phyloP scores from a whole-genome alignment of 176 grass and related monocot genomes.

The Oryza glumipatula region DNA sequence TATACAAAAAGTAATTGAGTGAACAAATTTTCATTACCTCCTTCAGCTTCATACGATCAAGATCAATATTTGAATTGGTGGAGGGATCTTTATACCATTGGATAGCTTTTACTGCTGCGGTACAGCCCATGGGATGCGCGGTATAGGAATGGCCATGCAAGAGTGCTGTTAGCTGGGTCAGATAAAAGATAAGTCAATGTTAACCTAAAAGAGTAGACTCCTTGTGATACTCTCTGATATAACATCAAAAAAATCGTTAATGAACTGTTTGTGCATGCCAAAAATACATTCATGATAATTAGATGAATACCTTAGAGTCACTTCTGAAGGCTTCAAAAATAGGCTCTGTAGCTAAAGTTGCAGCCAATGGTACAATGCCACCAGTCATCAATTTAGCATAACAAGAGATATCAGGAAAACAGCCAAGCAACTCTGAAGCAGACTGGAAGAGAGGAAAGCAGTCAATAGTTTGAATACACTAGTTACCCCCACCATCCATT shows the following conservation, averaged over 20 bases:
- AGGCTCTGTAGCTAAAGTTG: constrained; percentile 76
- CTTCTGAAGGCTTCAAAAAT: constrained; percentile 84
- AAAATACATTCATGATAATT: constrained; percentile 29
- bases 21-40: constrained; percentile 59
- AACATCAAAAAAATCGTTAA: constrained; percentile 5
- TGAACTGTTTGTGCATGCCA: background rate
- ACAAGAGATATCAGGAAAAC: constrained; percentile 85
- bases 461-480: constrained; percentile 10
- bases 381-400: constrained; percentile 97
- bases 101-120: constrained; percentile 79
- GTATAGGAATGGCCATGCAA: constrained; percentile 95
- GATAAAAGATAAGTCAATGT: constrained; percentile 21
- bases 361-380: constrained; percentile 82
- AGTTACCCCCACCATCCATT: background rate
- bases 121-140: constrained; percentile 87
- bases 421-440: constrained; percentile 80
- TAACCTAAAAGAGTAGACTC: background rate
- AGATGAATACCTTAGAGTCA: constrained; percentile 73
- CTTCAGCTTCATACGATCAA: constrained; percentile 59
- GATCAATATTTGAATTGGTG: constrained; percentile 78
- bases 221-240: background rate
- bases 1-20: background rate
- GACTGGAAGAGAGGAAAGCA: constrained; percentile 52
- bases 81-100: constrained; percentile 82
- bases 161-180: constrained; percentile 76